Evolutionary conservation across 441 rosid genomes (phyloP), one percentile per base, ranked within the genome.

Genomic region (Metrosideros polymorpha): DNA sequence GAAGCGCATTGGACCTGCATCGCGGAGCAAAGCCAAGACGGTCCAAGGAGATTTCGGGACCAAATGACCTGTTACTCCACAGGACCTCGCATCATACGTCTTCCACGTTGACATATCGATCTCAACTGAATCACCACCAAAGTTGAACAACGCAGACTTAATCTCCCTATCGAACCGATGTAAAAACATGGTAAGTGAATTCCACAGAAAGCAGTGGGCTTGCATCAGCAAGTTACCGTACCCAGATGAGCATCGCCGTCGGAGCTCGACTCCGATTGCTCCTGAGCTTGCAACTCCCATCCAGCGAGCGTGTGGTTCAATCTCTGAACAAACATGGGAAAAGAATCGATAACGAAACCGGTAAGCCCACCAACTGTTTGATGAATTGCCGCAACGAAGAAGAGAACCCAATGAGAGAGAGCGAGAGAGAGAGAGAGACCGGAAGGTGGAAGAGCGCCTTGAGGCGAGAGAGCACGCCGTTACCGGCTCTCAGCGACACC

Each of bases 101-200:
- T 89, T 94, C 97, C 98, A 98, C 75, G 93, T 94, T 1, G 95
- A 94, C 86, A 84, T 86, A 86, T 93, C 95, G 88, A 92, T 82
- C 82, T 61, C 47, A 30, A 89, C 91, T 92, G 85, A 77, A 84
- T 75, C 47, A 57, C 77, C 86, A 55, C 18, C 35, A 54, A 54
- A 76, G 63, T 25, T n/a, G 76, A 83, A 18, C 32, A 56, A 55
- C 7, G 32, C 45, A 53, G 17, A 43, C 59, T 35, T 39, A 84
- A 45, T 77, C 45, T 47, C 83, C 51, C 84, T 50, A 79, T 55
- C 32, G 85, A 35, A 9, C 85, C 17, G 18, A 18, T 22, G 55
- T 49, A 7, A 3, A 55, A 82, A 4, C n/a, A 47, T 12, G 39
- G 43, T 27, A 52, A 30, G 29, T 32, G 79, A 59, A 83, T 7